A percentile compares a stretch with the other conserved stretches of the same genome.
phyloP scores from a whole-genome alignment of 1,139 yeast species.

The Geotrichum klebahnii region DNA sequence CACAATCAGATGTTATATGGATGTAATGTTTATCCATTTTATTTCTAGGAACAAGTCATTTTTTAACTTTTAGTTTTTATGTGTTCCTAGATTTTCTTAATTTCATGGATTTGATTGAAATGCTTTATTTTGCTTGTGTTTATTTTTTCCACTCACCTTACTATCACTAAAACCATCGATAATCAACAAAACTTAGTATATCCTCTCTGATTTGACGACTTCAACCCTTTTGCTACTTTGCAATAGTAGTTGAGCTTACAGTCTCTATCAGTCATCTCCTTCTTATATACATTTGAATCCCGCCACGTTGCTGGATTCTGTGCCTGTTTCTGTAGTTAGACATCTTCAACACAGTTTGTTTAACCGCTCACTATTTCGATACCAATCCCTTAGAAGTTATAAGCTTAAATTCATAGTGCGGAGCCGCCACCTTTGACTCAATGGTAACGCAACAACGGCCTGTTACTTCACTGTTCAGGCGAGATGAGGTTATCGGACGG shows the following conservation, averaged over 20 bases:
- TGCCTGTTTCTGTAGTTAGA: conserved; percentile 2
- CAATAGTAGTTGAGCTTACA: too few species aligned
- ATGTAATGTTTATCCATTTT: too few species aligned
- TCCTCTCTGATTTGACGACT: too few species aligned
- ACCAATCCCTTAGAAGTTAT: neutral
- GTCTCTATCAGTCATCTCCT: neutral
- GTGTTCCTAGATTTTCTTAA: too few species aligned
- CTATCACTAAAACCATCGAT: too few species aligned
- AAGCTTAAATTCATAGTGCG: neutral
- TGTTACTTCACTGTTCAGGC: conserved; percentile 48
- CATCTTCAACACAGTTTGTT: neutral
- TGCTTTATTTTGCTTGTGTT: too few species aligned
- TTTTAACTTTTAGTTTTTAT: too few species aligned
- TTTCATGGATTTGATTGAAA: too few species aligned
- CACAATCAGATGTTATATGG: too few species aligned
- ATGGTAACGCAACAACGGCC: conserved; percentile 24
- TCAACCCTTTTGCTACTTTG: neutral
- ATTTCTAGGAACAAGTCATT: too few species aligned
- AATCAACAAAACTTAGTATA: too few species aligned
- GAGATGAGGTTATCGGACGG: conserved; percentile 89
- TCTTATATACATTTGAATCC: neutral
- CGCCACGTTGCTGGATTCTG: conserved; percentile 17
- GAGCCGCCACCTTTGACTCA: conserved; percentile 8
- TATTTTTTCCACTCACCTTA: conserved; percentile 3
- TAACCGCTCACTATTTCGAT: neutral